Evolutionary conservation across 2,329 filamentous ascomycete genomes (phyloP), one percentile per base, ranked within the genome.

Genomic region (Chalaropsis thielavioides): DNA sequence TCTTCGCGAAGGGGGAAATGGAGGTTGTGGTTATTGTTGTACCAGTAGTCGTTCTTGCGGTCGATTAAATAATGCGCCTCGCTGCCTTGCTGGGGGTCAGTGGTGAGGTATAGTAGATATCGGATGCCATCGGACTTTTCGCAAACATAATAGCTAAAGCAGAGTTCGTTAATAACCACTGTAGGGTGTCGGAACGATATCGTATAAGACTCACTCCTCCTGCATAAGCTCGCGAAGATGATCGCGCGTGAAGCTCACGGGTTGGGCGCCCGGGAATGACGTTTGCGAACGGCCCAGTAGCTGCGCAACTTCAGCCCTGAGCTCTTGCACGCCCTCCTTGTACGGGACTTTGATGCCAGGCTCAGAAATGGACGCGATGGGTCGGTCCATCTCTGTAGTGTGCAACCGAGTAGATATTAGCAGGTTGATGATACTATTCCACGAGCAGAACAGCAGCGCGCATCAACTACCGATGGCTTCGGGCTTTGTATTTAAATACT

Each of bases 61-160:
- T 99, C 92, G 76, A 99, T 96, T 65, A 99, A 81, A 77, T 96
- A 96, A 72, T 94, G 89, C 27, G 86, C 82, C 73, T 95, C 90
- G 61, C 73, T 69, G 64, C 77, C 78, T 5, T 85, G 81, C 4
- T 85, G 81, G 27, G 54, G 8, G 72, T 87, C 86, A 7, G 78
- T 74, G 62, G 89, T 90, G 69, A 94, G 85, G 78, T 95, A 97
- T 69, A 99, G 83, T n/a, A 99, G 83, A 74, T 95, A 96, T 68
- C 94, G 86, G 68, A 97, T 90, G 64, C 94, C 94, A 73, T 99
- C 94, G 0, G 92, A 96, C 78, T 99, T 99, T 76, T 99, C 94
- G 79, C 92, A 96, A 69, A 99, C 88, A 73, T 92, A 99, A 78
- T 97, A 99, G 75, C 85, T 88, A 68, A 62, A 51, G 51, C 24